These are phyloP conservation scores for Dactylellina cionopaga DNA, from an alignment of 2,329 filamentous ascomycete species.

Conservation along the genomic window DNA sequence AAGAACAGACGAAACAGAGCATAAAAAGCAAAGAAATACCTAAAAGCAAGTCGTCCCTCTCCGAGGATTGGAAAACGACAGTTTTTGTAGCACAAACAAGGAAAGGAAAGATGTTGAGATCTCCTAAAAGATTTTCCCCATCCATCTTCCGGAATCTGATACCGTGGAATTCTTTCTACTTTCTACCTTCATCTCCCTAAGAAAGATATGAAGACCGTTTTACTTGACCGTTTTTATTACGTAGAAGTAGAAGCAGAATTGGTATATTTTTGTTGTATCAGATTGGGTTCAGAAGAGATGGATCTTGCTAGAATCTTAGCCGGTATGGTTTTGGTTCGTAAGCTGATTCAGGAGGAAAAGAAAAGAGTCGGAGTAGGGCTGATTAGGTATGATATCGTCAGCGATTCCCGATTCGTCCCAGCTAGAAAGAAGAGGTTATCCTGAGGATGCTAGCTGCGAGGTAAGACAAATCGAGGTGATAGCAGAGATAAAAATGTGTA, in stretches of 20 bases:
- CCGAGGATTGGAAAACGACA: constrained; percentile 53
- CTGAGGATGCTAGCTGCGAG: constrained; percentile 45
- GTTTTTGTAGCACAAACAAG: constrained; percentile 21
- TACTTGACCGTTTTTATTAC: constrained; percentile 8
- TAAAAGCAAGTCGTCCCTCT: constrained; percentile 53
- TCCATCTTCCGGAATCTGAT: constrained; percentile 9
- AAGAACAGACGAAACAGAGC: neutral
- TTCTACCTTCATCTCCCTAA: neutral
- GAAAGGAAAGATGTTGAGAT: constrained; percentile 38
- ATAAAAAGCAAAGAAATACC: constrained; percentile 51
- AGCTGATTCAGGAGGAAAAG: constrained; percentile 33
- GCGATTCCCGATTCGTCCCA: constrained; percentile 29
- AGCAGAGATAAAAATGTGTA: constrained; percentile 50
- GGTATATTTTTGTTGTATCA: neutral
- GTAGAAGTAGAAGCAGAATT: constrained; percentile 1
- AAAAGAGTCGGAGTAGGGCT: constrained; percentile 50
- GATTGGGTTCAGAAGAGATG: constrained; percentile 8
- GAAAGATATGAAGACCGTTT: neutral
- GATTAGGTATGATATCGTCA: constrained; percentile 52
- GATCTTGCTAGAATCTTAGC: constrained; percentile 15
- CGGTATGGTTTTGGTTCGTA: constrained; percentile 12
- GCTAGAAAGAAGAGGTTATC: constrained; percentile 42
- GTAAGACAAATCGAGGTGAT: constrained; percentile 32
- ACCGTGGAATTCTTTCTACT: neutral
- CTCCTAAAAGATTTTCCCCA: constrained; percentile 9